Base-by-base conservation (phyloP, 129 eudicot species). In the Chrysanthemum seticuspe region DNA sequence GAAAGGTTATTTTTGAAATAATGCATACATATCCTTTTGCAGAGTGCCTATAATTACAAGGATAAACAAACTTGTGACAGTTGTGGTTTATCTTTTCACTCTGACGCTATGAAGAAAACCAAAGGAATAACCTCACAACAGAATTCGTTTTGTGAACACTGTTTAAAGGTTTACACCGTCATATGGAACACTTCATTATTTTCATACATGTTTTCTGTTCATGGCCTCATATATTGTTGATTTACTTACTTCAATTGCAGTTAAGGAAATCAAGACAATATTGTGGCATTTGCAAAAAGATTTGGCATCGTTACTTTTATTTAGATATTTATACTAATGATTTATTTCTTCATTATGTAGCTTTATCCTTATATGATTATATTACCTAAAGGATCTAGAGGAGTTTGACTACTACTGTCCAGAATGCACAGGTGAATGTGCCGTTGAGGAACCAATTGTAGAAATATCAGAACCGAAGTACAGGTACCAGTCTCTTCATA, bases 261-360 rank as follows among this genome's bases (percentile, higher is more conserved):
- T 78, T 90, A 61, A 79, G 85, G 65, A 86, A 90, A 79, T 94
- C 91, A 29, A 94, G 85, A 79, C 99, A 94, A 67, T 94, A 87
- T 68, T 94, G 99, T 80, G 97, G 97, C 62, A 76, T 90, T 73
- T 94, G 97, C 84, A 85, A 83, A 83, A 80, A 81, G 81, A 94
- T 94, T 71, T 90, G 99, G 99, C 96, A 94, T 84, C 97, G 83
- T 83, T 90, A 97, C 90, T 21, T 58, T 63, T 54, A n/a, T 83
- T n/a, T 74, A 55, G 36, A n/a, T n/a, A 63, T 54, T 13, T 11
- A 69, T 29, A 34, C 36, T 31, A 49, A 31, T 44, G 62, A 21
- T 21, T 21, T 21, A 55, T 75, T 13, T 71, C 52, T 18, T 51
- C 57, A 47, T 27, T 55, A 62, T 36, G 48, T 15, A 2, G 45